Base-by-base conservation (phyloP, 2,329 filamentous ascomycete species). In the Stachybotrys chlorohalonatus region DNA sequence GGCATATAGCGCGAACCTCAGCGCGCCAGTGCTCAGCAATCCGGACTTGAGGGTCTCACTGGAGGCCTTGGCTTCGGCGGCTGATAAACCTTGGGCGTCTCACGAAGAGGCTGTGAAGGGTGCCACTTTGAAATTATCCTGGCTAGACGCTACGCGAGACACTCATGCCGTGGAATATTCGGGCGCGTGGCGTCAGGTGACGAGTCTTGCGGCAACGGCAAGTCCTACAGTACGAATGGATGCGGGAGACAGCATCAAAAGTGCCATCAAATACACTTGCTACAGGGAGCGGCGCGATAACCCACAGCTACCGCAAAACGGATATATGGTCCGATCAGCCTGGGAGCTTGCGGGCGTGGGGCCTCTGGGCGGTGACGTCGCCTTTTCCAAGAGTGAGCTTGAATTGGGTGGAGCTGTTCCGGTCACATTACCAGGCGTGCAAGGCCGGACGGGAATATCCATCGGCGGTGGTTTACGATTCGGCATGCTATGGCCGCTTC, bases 311-410 rank as follows among this genome's bases (percentile, higher is more conserved):
- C 92, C 94, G 0, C 87, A 87, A 55, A 79, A 80, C 55, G 94
- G 94, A 32, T 94, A 93, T 69, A 81, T 95, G 61, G 64, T 93
- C 31, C 91, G 90, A 67, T 84, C 87, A 1, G 76, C 84, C 30
- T 82, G 87, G 31, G 93, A 97, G 66, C 69, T 97, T n/a, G 93
- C 94, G 2, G 93, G 94, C 11, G 84, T 87, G 70, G 91, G 93
- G 0, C 85, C 87, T 0, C 75, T 99, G 16, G 83, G 82, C 58
- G 94, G 94, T 46, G 94, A 97, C 63, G 91, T 96, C 1, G 86
- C 88, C n/a, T 97, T 96, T 70, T 90, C 84, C 69, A 99, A 96
- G 73, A 84, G 85, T n/a, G 92, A 97, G 69, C 64, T 93, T 15
- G 93, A 97, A 70, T 77, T 90, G 1, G 85, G 90, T 58, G 83